Conservation (phyloP, 192 early-diverging fungal species). For the Lunasporangiospora selenospora region DNA sequence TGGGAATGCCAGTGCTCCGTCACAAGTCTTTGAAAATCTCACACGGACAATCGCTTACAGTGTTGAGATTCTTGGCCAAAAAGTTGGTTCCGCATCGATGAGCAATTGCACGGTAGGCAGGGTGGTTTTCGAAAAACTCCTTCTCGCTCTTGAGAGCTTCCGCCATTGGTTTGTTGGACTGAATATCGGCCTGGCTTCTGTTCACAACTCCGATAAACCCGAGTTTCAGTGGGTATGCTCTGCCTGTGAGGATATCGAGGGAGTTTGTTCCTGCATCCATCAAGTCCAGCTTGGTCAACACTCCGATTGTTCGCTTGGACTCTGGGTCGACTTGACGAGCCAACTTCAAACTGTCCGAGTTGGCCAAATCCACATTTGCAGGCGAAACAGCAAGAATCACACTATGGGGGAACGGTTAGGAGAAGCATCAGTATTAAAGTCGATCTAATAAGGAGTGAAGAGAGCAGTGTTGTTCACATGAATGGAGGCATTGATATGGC, state of each 20-base stretch:
- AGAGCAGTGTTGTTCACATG: no score
- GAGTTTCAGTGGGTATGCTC: constrained; percentile 72
- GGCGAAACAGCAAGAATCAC: constrained; percentile 78
- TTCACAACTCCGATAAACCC: constrained; percentile 80
- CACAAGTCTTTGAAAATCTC: no score
- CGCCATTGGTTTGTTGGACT: constrained; percentile 66
- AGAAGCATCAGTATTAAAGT: no score
- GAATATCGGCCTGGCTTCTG: constrained; percentile 75
- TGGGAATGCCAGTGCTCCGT: no score
- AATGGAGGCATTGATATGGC: no score
- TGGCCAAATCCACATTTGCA: constrained; percentile 75
- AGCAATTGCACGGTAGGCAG: constrained; percentile 68
- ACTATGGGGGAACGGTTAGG: constrained; percentile 34
- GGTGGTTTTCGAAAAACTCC: constrained; percentile 68
- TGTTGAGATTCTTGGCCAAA: constrained; percentile 65
- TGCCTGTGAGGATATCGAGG: constrained; percentile 73
- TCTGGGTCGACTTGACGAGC: constrained; percentile 78
- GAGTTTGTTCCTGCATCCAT: constrained; percentile 81
- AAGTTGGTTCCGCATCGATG: constrained; percentile 69
- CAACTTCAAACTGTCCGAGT: constrained; percentile 78
- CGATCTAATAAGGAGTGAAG: no score
- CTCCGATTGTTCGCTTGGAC: constrained; percentile 72
- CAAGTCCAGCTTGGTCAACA: constrained; percentile 77
- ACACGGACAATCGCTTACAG: no score
- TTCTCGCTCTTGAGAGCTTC: constrained; percentile 63